Base-by-base conservation (phyloP, 768 basidiomycete species). In the Daedaleopsis nitida region DNA sequence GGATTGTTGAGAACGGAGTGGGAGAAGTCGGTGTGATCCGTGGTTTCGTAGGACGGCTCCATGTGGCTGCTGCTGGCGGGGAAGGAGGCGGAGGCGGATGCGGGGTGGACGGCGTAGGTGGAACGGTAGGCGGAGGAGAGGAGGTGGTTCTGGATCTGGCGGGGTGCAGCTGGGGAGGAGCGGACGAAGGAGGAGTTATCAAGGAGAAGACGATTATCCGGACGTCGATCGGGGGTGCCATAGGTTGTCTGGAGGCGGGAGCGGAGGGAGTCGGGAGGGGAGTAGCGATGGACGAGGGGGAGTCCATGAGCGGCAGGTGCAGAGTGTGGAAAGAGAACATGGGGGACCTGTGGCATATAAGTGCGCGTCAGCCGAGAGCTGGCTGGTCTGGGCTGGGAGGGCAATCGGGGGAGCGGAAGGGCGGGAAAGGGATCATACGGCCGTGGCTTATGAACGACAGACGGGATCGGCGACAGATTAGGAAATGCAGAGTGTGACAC, bases 131-230 rank as follows among this genome's bases (percentile, higher is more conserved):
- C 49, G 17, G 65, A 58, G 12, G 61, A 56, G 14, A 58, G 52
- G 42, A 32, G 37, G 39, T 62, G 61, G 56, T 54, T 39, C 23
- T 57, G 61, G 32, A 62, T 49, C 42, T 62, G 61, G 54, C 62
- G 62, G 58, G 62, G 62, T 1, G 65, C 62, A 23, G 27, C 27
- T 3, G 27, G 4, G 27, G 64, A 65, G 14, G 64, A 61, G 57
- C 60, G 64, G 53, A 62, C 50, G 35, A 58, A 65, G 23, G 64
- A 66, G 37, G 66, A 63, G 27, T 62, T 60, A 38, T 58, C 51
- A 44, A 59, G 43, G 47, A 56, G 47, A 24, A 51, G 62, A 52
- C 52, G 62, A 57, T 42, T 12, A 17, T 66, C 59, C 42, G 55
- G 52, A 32, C 37, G 43, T 14, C 55, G 57, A 62, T 55, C 60